These are phyloP conservation scores for Chenopodium album DNA, from an alignment of 148 eudicot species.

Conservation along the genomic window DNA sequence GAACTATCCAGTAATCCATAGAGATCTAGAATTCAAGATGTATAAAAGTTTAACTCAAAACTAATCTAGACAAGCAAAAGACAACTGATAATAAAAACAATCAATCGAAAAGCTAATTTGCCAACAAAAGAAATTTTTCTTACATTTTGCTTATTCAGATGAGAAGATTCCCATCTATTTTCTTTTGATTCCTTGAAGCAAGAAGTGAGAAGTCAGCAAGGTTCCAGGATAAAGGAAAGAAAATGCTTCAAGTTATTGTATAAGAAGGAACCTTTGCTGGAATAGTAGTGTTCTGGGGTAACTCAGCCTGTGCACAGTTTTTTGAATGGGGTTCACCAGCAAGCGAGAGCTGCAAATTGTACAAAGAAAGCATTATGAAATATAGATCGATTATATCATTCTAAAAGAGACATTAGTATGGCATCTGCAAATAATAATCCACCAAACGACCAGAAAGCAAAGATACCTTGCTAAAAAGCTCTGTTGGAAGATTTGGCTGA, in stretches of 20 bases:
- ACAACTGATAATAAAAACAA: background rate
- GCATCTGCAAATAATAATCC: background rate
- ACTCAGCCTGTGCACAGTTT: conserved; percentile 37
- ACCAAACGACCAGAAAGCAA: background rate
- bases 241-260: conserved; percentile 12
- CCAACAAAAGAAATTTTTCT: conserved; percentile 9
- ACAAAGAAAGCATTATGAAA: background rate
- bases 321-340: conserved; percentile 50
- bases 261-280: conserved; percentile 50
- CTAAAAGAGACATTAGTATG: background rate
- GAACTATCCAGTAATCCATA: background rate
- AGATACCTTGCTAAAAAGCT: conserved; percentile 80
- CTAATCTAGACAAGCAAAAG: background rate
- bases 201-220: conserved; percentile 36
- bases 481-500: conserved; percentile 64
- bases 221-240: background rate
- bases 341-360: conserved; percentile 61
- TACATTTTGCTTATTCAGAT: conserved; percentile 50
- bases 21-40: background rate
- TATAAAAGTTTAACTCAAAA: background rate
- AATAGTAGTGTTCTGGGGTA: conserved; percentile 33
- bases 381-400: background rate
- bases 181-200: conserved; percentile 82
- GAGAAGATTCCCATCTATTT: conserved; percentile 56
- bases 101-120: background rate